Evolutionary conservation across 2,329 filamentous ascomycete genomes (phyloP), one percentile per base, ranked within the genome.

Genomic region (Penicillium vulpinum): DNA sequence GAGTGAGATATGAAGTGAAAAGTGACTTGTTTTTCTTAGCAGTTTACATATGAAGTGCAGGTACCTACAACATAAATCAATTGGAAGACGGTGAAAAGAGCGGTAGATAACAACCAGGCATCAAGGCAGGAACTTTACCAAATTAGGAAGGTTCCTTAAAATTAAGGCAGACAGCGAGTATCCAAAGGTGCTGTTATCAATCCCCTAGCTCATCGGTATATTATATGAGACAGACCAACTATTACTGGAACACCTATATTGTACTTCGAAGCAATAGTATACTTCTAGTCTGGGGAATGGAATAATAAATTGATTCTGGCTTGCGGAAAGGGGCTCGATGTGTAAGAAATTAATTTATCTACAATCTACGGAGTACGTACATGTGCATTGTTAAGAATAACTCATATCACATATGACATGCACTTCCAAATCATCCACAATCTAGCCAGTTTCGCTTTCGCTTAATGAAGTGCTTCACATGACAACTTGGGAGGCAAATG

Each of bases 401-500:
- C 11, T 24, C 29, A 35, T 46, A 31, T 46, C 44, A 47, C 44
- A 46, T 46, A 22, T 16, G 40, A 44, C 16, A 43, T 16, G 22
- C 21, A 31, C 31, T 47, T 29, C 43, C 43, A 45, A 31, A 45
- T 45, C 28, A 36, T 38, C 18, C 15, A 1, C 26, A 35, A n/a
- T 35, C 15, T 31, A 38, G 26, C 38, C 52, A 61, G 55, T 58
- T 22, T 61, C 60, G 58, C 53, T 60, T 22, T 61, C 60, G 60
- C 55, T 61, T 62, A 59, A 47, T 28, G 29, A 51, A 28, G 24
- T 24, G 38, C 51, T 51, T 52, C 47, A 48, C 51, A 38, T 22
- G 50, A 58, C 58, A 58, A 58, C 43, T 62, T 54, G 58, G 58
- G 50, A 50, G 49, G 58, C 43, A 39, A 54, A 40, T 49, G 49